Conservation (phyloP, 768 basidiomycete genomes). For the Tylopilus sp. region DNA sequence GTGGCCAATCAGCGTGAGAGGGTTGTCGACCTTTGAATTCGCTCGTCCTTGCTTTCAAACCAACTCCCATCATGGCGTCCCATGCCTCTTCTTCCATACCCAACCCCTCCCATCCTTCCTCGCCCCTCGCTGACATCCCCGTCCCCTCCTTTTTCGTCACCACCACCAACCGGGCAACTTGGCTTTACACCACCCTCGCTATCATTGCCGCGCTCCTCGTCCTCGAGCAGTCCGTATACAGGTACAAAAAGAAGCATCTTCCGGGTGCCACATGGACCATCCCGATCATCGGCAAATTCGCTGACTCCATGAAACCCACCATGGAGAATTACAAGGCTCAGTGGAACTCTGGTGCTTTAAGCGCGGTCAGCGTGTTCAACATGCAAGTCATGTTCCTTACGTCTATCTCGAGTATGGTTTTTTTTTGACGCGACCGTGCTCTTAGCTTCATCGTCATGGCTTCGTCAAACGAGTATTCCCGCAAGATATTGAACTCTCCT, state of each 20-base stretch:
- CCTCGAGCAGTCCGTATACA: slow-evolving; percentile 86
- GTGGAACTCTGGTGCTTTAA: slow-evolving; percentile 87
- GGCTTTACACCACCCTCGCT: slow-evolving; percentile 68
- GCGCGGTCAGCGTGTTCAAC: slow-evolving; percentile 94
- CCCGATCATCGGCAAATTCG: slow-evolving; percentile 96
- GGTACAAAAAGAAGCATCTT: slow-evolving; percentile 83
- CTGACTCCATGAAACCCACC: slow-evolving; percentile 86
- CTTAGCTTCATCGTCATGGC: slow-evolving; percentile 98
- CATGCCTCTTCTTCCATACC: slow-evolving; percentile 33
- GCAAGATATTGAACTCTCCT: slow-evolving; percentile 96
- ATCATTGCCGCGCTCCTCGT: slow-evolving; percentile 72
- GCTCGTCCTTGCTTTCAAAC: not conserved
- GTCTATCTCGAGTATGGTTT: not conserved
- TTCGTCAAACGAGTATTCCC: slow-evolving; percentile 86
- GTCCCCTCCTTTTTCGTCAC: slow-evolving; percentile 44
- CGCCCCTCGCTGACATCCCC: slow-evolving; percentile 41
- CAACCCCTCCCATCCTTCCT: slow-evolving; percentile 43
- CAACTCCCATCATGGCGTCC: slow-evolving; percentile 30
- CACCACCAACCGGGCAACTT: slow-evolving; percentile 29
- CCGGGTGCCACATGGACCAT: slow-evolving; percentile 92
- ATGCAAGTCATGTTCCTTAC: slow-evolving; percentile 57
- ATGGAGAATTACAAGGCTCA: slow-evolving; percentile 90
- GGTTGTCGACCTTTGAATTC: too few species aligned
- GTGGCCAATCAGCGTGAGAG: slow-evolving; percentile 19
- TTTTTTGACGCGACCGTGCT: slow-evolving; percentile 6